Evolutionary conservation across 805 yeast species (phyloP).

Genomic region (Pichia deserticola): DNA sequence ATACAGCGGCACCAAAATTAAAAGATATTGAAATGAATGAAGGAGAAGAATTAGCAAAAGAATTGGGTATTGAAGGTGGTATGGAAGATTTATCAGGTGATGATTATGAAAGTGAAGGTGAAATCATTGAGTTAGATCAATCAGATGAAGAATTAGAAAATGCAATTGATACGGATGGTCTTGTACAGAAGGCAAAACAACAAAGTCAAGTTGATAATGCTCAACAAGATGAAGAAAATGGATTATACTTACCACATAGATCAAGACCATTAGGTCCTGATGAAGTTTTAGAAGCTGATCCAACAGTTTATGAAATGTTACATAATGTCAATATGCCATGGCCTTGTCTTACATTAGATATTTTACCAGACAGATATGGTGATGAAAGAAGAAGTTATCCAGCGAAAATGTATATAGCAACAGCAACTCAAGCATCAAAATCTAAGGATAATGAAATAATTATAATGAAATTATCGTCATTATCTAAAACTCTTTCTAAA

Average conservation of each 20-base stretch:
- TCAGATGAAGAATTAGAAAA: slow-evolving; percentile 44
- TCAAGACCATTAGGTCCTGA: slow-evolving; percentile 90
- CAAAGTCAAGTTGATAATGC: slow-evolving; percentile 18
- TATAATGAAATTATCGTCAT: slow-evolving; percentile 72
- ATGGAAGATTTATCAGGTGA: slow-evolving; percentile 87
- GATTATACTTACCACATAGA: slow-evolving; percentile 79
- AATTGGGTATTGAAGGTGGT: slow-evolving; percentile 57
- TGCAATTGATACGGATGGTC: slow-evolving; percentile 51
- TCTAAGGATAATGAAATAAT: slow-evolving; percentile 84
- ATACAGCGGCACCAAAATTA: slow-evolving; percentile 7
- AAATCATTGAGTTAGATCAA: slow-evolving; percentile 71
- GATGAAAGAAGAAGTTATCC: slow-evolving; percentile 86
- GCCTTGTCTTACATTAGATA: slow-evolving; percentile 92
- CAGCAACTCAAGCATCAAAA: slow-evolving; percentile 90
- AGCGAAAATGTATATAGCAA: slow-evolving; percentile 73
- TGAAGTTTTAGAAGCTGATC: slow-evolving; percentile 95
- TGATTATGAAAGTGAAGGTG: slow-evolving; percentile 88
- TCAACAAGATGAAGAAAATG: slow-evolving; percentile 14
- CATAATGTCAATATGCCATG: slow-evolving; percentile 91
- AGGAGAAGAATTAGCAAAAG: slow-evolving; percentile 33
- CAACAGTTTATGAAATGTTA: slow-evolving; percentile 91
- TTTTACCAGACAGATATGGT: slow-evolving; percentile 82
- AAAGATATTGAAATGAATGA: slow-evolving; percentile 23
- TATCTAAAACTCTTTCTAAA: slow-evolving; percentile 79
- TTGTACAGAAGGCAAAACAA: slow-evolving; percentile 43